A percentile compares a stretch with the other conserved stretches of the same genome.
Conservation (phyloP, 768 basidiomycete species). For the Mycena olivaceomarginata region DNA sequence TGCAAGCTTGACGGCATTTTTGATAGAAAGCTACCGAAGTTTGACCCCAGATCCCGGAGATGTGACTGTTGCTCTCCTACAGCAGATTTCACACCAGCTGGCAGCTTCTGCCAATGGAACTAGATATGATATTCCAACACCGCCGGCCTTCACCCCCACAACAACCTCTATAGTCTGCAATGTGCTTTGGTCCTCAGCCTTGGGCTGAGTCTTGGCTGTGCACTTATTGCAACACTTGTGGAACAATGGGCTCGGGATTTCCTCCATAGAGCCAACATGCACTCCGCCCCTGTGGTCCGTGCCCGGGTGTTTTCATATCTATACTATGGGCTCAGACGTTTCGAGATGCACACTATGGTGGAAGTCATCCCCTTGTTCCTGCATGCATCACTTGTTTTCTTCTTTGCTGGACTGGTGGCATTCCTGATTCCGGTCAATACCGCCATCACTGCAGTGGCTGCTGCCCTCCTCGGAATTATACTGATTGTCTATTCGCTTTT, state of each 20-base stretch:
- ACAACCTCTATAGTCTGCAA: constrained; percentile 18
- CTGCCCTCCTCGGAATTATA: constrained; percentile 6
- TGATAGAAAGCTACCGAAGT: constrained; percentile 29
- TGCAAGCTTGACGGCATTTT: constrained; percentile 24
- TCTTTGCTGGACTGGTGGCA: constrained; percentile 43
- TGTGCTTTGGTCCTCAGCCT: constrained; percentile 27
- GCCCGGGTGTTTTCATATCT: constrained; percentile 28
- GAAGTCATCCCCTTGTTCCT: constrained; percentile 41
- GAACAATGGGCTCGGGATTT: constrained; percentile 36
- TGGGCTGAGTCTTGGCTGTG: constrained; percentile 27
- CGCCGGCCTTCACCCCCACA: neutral
- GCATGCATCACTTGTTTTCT: constrained; percentile 40
- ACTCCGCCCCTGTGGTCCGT: constrained; percentile 19
- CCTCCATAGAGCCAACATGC: constrained; percentile 19
- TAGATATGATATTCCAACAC: neutral
- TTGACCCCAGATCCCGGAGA: constrained; percentile 9
- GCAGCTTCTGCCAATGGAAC: constrained; percentile 18
- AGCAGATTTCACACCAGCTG: constrained; percentile 26
- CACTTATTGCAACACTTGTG: constrained; percentile 23
- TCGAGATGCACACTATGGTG: constrained; percentile 4
- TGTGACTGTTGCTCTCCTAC: neutral
- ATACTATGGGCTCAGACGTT: constrained; percentile 20
- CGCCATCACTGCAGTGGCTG: constrained; percentile 20
- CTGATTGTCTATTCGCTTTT: constrained; percentile 32
- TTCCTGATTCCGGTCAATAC: constrained; percentile 31